These are phyloP conservation scores for Mycena maculata DNA, from an alignment of 768 basidiomycete genomes.

Conservation along the genomic window DNA sequence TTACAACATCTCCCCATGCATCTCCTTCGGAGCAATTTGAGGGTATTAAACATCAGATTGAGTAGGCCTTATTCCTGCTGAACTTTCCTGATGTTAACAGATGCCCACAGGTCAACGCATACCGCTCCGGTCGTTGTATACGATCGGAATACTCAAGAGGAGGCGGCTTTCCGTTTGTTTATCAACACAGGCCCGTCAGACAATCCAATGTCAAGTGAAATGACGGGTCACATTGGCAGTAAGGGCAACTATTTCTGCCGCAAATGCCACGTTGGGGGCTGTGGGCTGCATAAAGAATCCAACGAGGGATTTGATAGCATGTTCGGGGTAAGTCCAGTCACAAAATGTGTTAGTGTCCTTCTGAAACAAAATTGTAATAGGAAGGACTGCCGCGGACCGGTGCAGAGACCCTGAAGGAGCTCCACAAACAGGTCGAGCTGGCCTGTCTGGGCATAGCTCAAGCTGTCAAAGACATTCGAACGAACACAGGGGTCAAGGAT, in stretches of 20 bases:
- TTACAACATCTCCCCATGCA: slow-evolving; percentile 52
- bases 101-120: neutral
- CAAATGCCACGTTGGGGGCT: slow-evolving; percentile 27
- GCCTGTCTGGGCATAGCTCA: slow-evolving; percentile 39
- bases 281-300: slow-evolving; percentile 48
- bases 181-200: slow-evolving; percentile 47
- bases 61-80: slow-evolving; percentile 37
- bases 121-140: neutral
- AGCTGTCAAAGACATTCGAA: slow-evolving; percentile 43
- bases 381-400: neutral
- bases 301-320: slow-evolving; percentile 49
- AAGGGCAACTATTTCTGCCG: slow-evolving; percentile 44
- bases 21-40: slow-evolving; percentile 51
- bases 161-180: slow-evolving; percentile 39
- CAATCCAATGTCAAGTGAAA: slow-evolving; percentile 43
- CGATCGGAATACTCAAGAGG: slow-evolving; percentile 38
- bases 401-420: neutral
- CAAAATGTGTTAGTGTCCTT: neutral
- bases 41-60: slow-evolving; percentile 44
- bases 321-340: slow-evolving; percentile 41
- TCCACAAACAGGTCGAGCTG: slow-evolving; percentile 1
- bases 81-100: neutral
- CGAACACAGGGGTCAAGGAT: slow-evolving; percentile 52
- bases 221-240: slow-evolving; percentile 51
- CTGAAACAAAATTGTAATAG: neutral